Evolutionary conservation across 2,329 filamentous ascomycete genomes (phyloP).

Genomic region (Aspergillus arachidicola): DNA sequence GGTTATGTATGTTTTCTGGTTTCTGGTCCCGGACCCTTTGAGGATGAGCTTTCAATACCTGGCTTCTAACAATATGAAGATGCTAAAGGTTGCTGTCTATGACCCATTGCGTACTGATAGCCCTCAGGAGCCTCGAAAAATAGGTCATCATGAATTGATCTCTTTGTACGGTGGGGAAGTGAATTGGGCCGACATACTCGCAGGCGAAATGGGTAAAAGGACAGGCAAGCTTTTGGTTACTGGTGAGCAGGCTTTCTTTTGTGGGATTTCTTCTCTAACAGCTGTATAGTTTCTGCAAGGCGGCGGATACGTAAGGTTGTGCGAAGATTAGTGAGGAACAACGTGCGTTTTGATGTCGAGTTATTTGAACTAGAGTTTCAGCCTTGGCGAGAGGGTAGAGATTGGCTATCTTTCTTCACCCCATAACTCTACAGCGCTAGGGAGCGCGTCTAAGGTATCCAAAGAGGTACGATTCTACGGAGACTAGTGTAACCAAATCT

Average conservation of each 20-base stretch:
- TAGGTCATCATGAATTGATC: neutral
- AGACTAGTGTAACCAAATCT: too few species aligned
- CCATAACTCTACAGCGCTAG: too few species aligned
- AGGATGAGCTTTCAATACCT: too few species aligned
- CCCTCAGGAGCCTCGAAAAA: neutral
- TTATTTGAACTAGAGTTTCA: too few species aligned
- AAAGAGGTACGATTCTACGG: too few species aligned
- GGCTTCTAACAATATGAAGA: neutral
- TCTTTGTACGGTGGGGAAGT: neutral
- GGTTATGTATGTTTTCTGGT: constrained; percentile 18
- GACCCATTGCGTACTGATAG: neutral
- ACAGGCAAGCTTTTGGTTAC: neutral
- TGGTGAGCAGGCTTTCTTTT: neutral
- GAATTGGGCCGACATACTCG: neutral
- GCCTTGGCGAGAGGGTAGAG: too few species aligned
- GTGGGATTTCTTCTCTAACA: too few species aligned
- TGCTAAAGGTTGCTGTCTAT: neutral
- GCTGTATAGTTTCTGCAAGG: neutral
- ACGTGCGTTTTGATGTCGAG: too few species aligned
- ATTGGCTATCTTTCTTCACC: too few species aligned
- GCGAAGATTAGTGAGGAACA: too few species aligned
- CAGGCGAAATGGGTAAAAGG: neutral
- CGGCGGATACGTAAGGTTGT: neutral
- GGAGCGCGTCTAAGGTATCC: too few species aligned
- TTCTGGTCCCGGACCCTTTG: too few species aligned